A percentile compares a stretch with the other conserved stretches of the same genome.
Evolutionary conservation across 306 rosid species (phyloP).

Genomic region (Rubus parviflorus): DNA sequence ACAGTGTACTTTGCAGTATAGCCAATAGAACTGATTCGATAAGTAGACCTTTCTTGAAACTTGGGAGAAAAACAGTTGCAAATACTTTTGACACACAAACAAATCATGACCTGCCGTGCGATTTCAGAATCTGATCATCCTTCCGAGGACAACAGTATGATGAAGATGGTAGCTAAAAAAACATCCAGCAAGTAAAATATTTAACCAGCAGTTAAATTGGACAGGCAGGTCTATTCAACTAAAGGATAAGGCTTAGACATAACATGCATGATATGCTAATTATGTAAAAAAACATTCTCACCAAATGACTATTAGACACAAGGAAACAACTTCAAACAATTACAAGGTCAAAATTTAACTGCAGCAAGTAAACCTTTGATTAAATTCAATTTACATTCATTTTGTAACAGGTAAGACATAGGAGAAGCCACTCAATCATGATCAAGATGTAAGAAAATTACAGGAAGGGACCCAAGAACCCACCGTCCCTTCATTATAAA

Average conservation of each 20-base stretch:
- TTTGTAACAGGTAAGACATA: background rate
- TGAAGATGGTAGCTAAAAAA: background rate
- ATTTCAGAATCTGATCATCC: background rate
- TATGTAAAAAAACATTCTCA: background rate
- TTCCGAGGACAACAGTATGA: background rate
- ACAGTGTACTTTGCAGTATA: no score
- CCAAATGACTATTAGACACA: background rate
- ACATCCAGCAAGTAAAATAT: background rate
- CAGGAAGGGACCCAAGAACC: slow-evolving; percentile 7
- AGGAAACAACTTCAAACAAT: background rate
- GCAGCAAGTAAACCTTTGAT: background rate
- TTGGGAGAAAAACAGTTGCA: no score
- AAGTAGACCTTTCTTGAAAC: no score
- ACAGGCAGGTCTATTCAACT: background rate
- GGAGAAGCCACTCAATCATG: background rate
- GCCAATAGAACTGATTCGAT: no score
- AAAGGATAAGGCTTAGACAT: background rate
- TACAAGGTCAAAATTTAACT: background rate
- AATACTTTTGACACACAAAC: background rate
- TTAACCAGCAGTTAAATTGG: background rate
- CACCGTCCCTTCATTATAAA: slow-evolving; percentile 12
- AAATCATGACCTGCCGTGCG: background rate
- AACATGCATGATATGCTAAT: background rate
- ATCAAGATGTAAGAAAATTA: slow-evolving; percentile 10
- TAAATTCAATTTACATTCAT: background rate